These are phyloP conservation scores for Candida saitoana DNA, from an alignment of 805 yeast species.

Conservation along the genomic window DNA sequence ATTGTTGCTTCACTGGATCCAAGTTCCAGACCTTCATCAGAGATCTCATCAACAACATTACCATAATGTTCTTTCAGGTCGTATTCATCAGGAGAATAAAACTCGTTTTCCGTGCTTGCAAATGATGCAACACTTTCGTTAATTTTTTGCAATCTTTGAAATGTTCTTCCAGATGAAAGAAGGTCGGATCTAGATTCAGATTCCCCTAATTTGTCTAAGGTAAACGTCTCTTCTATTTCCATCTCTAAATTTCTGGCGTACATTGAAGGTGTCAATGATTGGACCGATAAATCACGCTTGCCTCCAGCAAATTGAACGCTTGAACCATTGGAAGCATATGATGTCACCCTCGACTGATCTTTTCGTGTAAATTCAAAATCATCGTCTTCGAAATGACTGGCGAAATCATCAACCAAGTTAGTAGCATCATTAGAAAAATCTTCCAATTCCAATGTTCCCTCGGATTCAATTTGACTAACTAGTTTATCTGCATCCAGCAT, in stretches of 20 bases:
- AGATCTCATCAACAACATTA: neutral
- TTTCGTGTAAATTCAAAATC: conserved; percentile 2
- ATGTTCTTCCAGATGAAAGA: neutral
- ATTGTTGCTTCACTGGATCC: conserved; percentile 21
- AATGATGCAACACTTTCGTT: conserved; percentile 3
- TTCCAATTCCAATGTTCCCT: neutral
- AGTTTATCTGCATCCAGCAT: neutral
- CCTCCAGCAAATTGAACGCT: neutral
- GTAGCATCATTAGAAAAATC: neutral
- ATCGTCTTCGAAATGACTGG: neutral
- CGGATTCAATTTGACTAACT: neutral
- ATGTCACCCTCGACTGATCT: neutral
- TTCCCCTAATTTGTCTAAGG: conserved; percentile 1
- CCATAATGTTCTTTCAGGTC: conserved; percentile 2
- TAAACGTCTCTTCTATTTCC: conserved; percentile 17
- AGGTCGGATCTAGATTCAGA: neutral
- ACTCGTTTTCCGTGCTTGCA: conserved; percentile 30
- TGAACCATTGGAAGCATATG: neutral
- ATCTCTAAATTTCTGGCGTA: conserved; percentile 25
- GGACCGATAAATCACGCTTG: conserved; percentile 16
- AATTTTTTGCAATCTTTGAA: neutral
- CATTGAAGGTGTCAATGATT: conserved; percentile 25
- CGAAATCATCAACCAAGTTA: neutral
- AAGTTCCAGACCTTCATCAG: conserved; percentile 8
- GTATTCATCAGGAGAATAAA: conserved; percentile 29